Evolutionary conservation across 2,329 filamentous ascomycete species (phyloP).

Genomic region (Neodidymelliopsis sp.): DNA sequence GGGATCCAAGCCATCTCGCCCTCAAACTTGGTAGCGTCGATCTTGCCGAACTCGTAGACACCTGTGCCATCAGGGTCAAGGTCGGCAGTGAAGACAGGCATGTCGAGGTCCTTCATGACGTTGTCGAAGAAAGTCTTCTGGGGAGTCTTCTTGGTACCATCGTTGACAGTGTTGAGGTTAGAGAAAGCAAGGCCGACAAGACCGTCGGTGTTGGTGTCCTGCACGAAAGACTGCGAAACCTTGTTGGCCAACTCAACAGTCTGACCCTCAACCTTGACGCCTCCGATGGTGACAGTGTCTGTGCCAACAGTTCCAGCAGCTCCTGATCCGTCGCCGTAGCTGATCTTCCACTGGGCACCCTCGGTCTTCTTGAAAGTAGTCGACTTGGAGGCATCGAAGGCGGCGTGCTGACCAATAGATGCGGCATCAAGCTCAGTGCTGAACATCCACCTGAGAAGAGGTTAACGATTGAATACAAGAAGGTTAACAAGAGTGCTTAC

Average conservation of each 20-base stretch:
- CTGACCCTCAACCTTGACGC: conserved; percentile 67
- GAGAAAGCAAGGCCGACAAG: conserved; percentile 74
- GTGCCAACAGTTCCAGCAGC: conserved; percentile 70
- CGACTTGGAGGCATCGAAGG: conserved; percentile 63
- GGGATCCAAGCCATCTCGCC: conserved; percentile 69
- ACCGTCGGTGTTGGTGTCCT: conserved; percentile 70
- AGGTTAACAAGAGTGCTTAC: conserved; percentile 48
- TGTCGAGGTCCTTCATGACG: conserved; percentile 64
- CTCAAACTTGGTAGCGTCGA: conserved; percentile 69
- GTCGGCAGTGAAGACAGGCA: conserved; percentile 75
- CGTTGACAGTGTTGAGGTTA: conserved; percentile 64
- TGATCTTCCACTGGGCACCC: conserved; percentile 66
- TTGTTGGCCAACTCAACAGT: conserved; percentile 71
- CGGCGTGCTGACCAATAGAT: conserved; percentile 59
- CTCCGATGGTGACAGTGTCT: conserved; percentile 73
- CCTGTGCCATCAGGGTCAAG: conserved; percentile 68
- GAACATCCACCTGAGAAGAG: conserved; percentile 68
- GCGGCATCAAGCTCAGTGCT: conserved; percentile 63
- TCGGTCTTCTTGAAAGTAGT: conserved; percentile 57
- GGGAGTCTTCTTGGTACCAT: conserved; percentile 62
- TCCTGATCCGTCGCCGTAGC: conserved; percentile 73
- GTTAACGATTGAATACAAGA: conserved; percentile 17
- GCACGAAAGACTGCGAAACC: conserved; percentile 65
- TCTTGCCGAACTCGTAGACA: conserved; percentile 76
- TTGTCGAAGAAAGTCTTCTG: conserved; percentile 81